Percentiles rank a stretch among this genome's conserved stretches.
Conservation (phyloP, 768 basidiomycete genomes). For the Tephrocybe sp. region DNA sequence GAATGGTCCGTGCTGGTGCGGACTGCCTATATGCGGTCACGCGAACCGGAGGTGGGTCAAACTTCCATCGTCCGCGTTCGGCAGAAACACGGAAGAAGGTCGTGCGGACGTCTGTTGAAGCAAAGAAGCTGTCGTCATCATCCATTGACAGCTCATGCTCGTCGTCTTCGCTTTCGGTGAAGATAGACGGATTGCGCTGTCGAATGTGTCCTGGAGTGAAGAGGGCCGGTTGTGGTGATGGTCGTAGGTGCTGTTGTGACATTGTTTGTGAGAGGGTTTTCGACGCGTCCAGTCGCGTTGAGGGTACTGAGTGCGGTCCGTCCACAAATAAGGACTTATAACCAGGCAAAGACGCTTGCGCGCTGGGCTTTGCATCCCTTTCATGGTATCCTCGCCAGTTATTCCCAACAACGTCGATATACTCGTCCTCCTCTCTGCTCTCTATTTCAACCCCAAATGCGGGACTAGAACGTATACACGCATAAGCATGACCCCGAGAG, state of each 20-base stretch:
- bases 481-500: conserved; percentile 22
- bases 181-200: conserved; percentile 13
- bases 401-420: not conserved
- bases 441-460: conserved; percentile 22
- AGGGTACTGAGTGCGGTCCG: conserved; percentile 24
- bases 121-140: conserved; percentile 22
- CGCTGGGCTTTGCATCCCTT: conserved; percentile 16
- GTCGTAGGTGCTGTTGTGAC: not conserved
- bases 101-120: conserved; percentile 32
- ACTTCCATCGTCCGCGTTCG: conserved; percentile 59
- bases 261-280: conserved; percentile 7
- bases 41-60: conserved; percentile 38
- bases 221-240: not conserved
- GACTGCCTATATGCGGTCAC: conserved; percentile 28
- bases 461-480: conserved; percentile 36
- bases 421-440: conserved; percentile 8
- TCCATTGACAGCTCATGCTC: conserved; percentile 23
- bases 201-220: not conserved
- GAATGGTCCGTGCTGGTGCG: conserved; percentile 28
- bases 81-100: conserved; percentile 56
- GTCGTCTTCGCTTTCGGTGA: conserved; percentile 34
- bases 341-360: conserved; percentile 23
- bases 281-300: conserved; percentile 33
- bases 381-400: conserved; percentile 16
- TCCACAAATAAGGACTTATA: conserved; percentile 25